Conservation (phyloP, 208 protist species). For the Acanthamoeba sp. region DNA sequence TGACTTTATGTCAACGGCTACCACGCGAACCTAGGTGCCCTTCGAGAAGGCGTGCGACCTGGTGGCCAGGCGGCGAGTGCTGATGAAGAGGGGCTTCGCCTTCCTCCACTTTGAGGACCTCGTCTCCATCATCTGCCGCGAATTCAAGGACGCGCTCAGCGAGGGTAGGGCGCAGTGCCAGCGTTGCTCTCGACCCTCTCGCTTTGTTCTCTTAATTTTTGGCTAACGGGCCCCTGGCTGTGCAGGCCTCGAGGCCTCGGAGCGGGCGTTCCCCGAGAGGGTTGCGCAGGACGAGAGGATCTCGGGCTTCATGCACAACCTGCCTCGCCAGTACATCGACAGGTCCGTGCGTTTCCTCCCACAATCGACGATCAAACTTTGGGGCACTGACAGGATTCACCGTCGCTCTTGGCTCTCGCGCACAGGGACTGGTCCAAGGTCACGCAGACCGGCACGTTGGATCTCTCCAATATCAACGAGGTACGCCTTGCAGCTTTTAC, state of each 20-base stretch:
- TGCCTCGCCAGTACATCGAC: constrained; percentile 41
- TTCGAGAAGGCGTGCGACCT: constrained; percentile 60
- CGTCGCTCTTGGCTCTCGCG: neutral
- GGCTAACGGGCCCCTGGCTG: too few relatives aligned
- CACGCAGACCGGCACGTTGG: neutral
- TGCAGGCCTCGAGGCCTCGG: neutral
- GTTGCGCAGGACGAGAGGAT: constrained; percentile 46
- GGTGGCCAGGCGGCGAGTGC: constrained; percentile 4
- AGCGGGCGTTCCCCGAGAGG: neutral
- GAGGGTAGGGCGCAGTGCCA: neutral
- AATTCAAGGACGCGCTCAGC: constrained; percentile 28
- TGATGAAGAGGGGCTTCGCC: constrained; percentile 36
- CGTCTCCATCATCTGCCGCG: constrained; percentile 32
- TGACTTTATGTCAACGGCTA: neutral
- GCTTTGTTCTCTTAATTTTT: too few relatives aligned
- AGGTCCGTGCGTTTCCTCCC: neutral
- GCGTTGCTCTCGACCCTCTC: too few relatives aligned
- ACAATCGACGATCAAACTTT: neutral
- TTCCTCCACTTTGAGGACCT: constrained; percentile 54
- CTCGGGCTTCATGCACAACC: constrained; percentile 33
- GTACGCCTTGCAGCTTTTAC: neutral
- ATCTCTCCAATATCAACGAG: constrained; percentile 16
- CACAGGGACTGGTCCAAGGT: constrained; percentile 51
- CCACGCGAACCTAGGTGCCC: neutral
- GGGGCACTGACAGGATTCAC: too few relatives aligned